Evolutionary conservation across 108 stramenopile genomes (phyloP).

Genomic region (Aurantiochytrium sp.): DNA sequence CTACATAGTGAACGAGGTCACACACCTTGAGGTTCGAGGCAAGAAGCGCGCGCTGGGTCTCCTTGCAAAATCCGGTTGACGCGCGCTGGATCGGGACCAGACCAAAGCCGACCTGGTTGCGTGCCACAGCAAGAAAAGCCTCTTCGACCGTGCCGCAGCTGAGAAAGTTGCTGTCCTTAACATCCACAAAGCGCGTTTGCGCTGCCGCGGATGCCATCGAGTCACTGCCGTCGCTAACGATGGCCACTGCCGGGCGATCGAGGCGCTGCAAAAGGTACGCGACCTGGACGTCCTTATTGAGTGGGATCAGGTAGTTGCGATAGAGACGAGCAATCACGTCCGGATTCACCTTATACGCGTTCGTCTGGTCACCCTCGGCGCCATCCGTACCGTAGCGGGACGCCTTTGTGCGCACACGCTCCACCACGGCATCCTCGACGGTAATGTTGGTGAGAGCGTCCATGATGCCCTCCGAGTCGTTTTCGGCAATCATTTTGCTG

Average conservation of each 20-base stretch:
- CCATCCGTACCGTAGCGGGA: conserved; percentile 85
- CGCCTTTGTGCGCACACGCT: conserved; percentile 79
- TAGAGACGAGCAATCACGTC: conserved; percentile 79
- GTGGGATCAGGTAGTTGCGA: conserved; percentile 84
- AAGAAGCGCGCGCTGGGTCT: neutral
- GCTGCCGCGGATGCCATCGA: neutral
- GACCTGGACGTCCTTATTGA: conserved; percentile 96
- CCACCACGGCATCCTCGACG: conserved; percentile 86
- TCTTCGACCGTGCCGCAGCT: neutral
- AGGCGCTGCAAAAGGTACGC: conserved; percentile 79
- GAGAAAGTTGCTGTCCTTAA: neutral
- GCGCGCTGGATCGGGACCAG: neutral
- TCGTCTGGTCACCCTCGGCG: conserved; percentile 34
- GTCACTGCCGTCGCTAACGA: neutral
- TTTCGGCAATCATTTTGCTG: conserved; percentile 69
- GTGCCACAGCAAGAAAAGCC: neutral
- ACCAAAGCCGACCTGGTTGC: neutral
- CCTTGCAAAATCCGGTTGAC: neutral
- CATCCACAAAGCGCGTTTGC: neutral
- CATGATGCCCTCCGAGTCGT: conserved; percentile 91
- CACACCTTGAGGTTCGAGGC: neutral
- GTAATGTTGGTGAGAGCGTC: conserved; percentile 76
- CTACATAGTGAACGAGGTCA: neutral
- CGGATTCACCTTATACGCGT: conserved; percentile 76
- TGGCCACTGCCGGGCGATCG: neutral